These are phyloP conservation scores for Phaeotremella fagi DNA, from an alignment of 768 basidiomycete genomes.

Conservation along the genomic window DNA sequence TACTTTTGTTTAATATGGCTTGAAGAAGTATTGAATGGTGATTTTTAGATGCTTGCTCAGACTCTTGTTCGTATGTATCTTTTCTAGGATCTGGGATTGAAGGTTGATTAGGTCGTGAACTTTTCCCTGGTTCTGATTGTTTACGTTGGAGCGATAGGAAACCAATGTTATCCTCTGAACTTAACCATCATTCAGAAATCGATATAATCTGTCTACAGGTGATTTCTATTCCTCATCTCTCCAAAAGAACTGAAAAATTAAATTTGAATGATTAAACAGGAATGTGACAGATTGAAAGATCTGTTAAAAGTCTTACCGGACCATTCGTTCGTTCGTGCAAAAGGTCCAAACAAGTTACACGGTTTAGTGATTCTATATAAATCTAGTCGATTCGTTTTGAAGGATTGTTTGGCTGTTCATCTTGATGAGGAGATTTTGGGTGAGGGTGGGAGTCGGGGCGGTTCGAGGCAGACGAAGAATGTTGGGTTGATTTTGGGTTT, in stretches of 20 bases:
- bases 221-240: conserved; percentile 18
- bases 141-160: conserved; percentile 69
- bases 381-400: conserved; percentile 53
- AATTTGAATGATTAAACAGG: conserved; percentile 54
- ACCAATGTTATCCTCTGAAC: conserved; percentile 70
- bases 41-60: conserved; percentile 40
- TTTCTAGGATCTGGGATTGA: neutral
- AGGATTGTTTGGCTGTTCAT: conserved; percentile 55
- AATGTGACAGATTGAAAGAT: conserved; percentile 76
- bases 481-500: conserved; percentile 72
- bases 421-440: conserved; percentile 64
- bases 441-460: conserved; percentile 47
- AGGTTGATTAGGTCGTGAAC: conserved; percentile 35
- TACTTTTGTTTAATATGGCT: neutral
- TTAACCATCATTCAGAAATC: conserved; percentile 60
- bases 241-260: too few relatives aligned
- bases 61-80: conserved; percentile 40
- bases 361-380: conserved; percentile 80
- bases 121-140: conserved; percentile 56
- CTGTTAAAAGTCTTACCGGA: conserved; percentile 63
- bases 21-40: neutral
- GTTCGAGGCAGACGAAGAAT: conserved; percentile 54
- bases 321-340: conserved; percentile 63
- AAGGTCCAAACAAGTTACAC: conserved; percentile 72
- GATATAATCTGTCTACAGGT: conserved; percentile 87